Percentiles rank a stretch among this genome's conserved stretches.
Conservation (phyloP, 345 rosid genomes). For the Salix udensis region DNA sequence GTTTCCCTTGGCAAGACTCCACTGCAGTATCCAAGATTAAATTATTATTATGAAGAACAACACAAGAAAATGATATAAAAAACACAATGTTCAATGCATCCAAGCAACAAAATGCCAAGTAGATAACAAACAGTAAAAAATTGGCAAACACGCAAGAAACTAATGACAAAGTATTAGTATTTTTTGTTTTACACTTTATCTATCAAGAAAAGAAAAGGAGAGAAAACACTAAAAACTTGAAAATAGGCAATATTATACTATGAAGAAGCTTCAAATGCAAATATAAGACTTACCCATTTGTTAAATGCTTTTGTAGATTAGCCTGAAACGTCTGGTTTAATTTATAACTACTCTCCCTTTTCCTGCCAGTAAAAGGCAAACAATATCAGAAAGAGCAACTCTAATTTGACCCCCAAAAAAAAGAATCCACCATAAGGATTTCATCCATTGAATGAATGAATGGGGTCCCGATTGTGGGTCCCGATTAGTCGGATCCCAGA, state of each 20-base stretch:
- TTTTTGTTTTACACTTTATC: no score
- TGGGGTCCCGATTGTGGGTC: background rate
- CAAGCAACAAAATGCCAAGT: no score
- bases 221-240: background rate
- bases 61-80: background rate
- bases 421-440: no score
- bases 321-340: slow-evolving; percentile 72
- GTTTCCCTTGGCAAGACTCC: slow-evolving; percentile 90
- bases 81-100: background rate
- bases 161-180: no score
- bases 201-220: no score
- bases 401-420: background rate
- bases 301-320: slow-evolving; percentile 70
- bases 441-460: background rate
- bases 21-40: slow-evolving; percentile 39
- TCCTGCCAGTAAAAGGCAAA: slow-evolving; percentile 41
- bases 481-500: background rate
- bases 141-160: background rate
- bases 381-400: background rate
- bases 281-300: slow-evolving; percentile 49
- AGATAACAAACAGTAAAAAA: background rate
- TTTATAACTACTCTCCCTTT: slow-evolving; percentile 55
- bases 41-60: background rate
- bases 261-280: background rate
- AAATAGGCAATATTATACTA: slow-evolving; percentile 14